Percentiles rank a stretch among this genome's conserved stretches.
Conservation (phyloP, 805 yeast genomes). For the Zygosaccharomyces rouxii region DNA sequence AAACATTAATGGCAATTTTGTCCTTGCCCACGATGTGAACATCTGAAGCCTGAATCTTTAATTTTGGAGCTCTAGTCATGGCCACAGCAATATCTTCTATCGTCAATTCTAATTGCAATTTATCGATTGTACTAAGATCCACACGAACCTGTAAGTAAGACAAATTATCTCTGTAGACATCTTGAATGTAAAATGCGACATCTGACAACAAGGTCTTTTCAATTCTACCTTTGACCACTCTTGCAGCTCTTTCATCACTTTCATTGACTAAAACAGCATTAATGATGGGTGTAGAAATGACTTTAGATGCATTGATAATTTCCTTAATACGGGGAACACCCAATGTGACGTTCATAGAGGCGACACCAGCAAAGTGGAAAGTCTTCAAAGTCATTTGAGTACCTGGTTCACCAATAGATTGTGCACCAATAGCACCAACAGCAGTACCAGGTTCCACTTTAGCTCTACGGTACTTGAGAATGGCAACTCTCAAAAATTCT, state of each 20-base stretch:
- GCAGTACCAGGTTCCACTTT: constrained; percentile 99
- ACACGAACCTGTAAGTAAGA: constrained; percentile 78
- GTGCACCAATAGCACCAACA: constrained; percentile 99
- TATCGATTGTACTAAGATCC: constrained; percentile 80
- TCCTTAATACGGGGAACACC: constrained; percentile 99
- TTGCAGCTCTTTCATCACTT: constrained; percentile 93
- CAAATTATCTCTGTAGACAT: constrained; percentile 76
- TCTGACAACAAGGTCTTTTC: constrained; percentile 88
- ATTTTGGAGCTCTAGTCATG: constrained; percentile 76
- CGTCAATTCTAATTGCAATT: constrained; percentile 81
- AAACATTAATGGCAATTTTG: constrained; percentile 60
- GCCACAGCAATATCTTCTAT: constrained; percentile 85
- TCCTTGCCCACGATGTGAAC: constrained; percentile 63
- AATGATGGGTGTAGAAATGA: constrained; percentile 93
- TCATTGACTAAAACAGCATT: constrained; percentile 91
- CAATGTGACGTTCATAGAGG: constrained; percentile 95
- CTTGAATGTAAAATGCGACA: constrained; percentile 85
- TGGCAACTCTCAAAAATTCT: constrained; percentile 69
- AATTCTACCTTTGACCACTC: constrained; percentile 96
- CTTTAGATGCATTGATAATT: constrained; percentile 94
- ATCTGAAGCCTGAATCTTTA: constrained; percentile 73
- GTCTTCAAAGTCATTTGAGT: constrained; percentile 96
- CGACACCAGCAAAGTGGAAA: constrained; percentile 99
- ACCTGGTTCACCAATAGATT: constrained; percentile 98
- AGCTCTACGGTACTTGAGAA: constrained; percentile 79